These are phyloP conservation scores for Avena sativa DNA, from an alignment of 176 grass and related monocot species.

Conservation along the genomic window DNA sequence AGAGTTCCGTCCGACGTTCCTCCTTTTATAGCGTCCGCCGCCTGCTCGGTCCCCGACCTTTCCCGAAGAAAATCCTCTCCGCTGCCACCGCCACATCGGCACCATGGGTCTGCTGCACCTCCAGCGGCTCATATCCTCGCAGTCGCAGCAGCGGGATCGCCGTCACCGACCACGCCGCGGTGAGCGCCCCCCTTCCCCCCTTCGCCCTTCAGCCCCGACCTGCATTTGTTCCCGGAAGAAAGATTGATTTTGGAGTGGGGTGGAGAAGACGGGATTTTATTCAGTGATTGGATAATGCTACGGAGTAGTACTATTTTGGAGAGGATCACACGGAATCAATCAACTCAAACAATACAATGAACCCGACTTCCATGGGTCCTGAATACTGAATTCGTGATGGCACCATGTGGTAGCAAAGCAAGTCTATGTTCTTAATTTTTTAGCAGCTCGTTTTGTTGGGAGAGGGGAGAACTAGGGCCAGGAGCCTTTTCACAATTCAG, in stretches of 20 bases:
- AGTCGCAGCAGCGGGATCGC: background rate
- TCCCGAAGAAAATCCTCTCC: background rate
- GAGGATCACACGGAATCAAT: background rate
- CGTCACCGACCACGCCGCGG: background rate
- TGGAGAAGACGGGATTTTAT: background rate
- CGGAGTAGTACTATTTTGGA: background rate
- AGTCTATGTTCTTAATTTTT: background rate
- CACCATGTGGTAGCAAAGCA: background rate
- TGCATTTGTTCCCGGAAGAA: background rate
- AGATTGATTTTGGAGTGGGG: background rate
- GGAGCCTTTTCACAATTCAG: no score
- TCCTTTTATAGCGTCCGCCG: background rate
- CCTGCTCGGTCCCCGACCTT: background rate
- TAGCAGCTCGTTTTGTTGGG: background rate
- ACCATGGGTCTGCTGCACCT: background rate
- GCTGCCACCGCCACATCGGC: background rate
- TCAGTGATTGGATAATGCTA: background rate
- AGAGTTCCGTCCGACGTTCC: background rate
- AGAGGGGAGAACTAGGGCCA: no score
- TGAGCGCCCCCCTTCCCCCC: background rate
- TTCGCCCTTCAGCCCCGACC: background rate
- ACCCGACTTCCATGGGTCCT: background rate
- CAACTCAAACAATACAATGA: background rate
- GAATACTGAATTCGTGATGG: background rate
- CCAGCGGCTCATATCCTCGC: background rate